Conservation (phyloP, 441 rosid species). For the Pelargonium australe region DNA sequence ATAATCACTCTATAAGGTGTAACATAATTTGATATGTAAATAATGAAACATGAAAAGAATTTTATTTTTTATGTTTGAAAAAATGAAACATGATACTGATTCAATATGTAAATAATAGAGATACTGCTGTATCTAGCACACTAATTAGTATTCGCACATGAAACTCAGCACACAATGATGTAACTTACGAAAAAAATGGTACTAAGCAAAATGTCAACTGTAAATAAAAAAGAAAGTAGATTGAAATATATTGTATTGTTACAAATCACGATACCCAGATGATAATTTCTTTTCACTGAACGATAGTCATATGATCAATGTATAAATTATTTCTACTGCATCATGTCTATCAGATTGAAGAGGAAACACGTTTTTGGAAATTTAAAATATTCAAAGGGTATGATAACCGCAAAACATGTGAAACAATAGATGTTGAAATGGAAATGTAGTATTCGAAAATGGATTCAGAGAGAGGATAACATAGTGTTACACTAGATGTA, state of each 20-base stretch:
- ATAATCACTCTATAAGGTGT: conserved; percentile 10
- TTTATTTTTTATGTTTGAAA: no score
- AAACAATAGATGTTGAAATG: no score
- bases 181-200: neutral
- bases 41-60: neutral
- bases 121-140: no score
- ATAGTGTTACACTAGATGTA: no score
- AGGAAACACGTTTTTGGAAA: no score
- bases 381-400: no score
- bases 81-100: neutral
- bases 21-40: neutral
- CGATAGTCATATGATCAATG: neutral
- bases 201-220: neutral
- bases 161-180: no score
- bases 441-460: no score
- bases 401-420: no score
- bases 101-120: neutral
- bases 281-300: neutral
- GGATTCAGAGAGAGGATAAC: no score
- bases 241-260: neutral
- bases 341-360: no score
- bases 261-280: neutral
- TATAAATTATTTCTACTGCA: neutral
- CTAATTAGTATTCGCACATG: no score
- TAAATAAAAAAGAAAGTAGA: neutral